Base-by-base conservation (phyloP, 208 protist species). In the Crithidia sp. region DNA sequence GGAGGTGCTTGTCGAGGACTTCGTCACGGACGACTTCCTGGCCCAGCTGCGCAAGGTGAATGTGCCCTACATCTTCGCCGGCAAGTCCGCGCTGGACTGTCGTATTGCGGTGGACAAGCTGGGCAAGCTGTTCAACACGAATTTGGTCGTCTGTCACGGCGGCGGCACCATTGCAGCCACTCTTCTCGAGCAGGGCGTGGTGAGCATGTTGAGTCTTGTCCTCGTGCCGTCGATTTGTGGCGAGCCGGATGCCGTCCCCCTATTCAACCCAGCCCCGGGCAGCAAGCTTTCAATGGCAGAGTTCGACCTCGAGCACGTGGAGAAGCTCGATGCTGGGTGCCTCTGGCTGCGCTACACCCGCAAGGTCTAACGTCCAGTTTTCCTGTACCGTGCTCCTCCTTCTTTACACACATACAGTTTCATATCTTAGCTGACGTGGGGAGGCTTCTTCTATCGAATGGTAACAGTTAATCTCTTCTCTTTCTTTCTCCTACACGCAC, bases 1-100 rank as follows among this genome's bases (percentile, higher is more conserved):
- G 13, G 60, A 63, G 41, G 67, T 79, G 50, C 62, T 79, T 4
- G 67, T 70, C 40, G 67, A 74, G 49, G 62, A 79, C 67, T 61
- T 43, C n/a, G 74, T 79, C 9, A 69, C 49, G 36, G 74, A 79
- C 57, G 60, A 50, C 19, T 56, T 74, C 28, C 67, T 79, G 0
- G 60, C 67, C 17, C 74, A 79, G 43, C 61, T 79, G 37, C 65
- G 54, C 16, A 40, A 54, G 19, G 62, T 50, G 12, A 55, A 70
- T 43, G 67, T 79, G 37, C 74, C 74, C 55, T 79, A 79, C 67
- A 50, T 79, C 47, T 79, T 79, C 53, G 74, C 74, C 19, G 74
- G 74, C 62, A 74, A 79, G 47, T 52, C 50, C 9, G 59, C 53
- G 47, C 67, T 79, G 45, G 74, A 79, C 61, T 71, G 59, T 28